Evolutionary conservation across 495 filamentous ascomycete species (phyloP), one percentile per base, ranked within the genome.

Genomic region (Pseudomonodictys pantanalensis): DNA sequence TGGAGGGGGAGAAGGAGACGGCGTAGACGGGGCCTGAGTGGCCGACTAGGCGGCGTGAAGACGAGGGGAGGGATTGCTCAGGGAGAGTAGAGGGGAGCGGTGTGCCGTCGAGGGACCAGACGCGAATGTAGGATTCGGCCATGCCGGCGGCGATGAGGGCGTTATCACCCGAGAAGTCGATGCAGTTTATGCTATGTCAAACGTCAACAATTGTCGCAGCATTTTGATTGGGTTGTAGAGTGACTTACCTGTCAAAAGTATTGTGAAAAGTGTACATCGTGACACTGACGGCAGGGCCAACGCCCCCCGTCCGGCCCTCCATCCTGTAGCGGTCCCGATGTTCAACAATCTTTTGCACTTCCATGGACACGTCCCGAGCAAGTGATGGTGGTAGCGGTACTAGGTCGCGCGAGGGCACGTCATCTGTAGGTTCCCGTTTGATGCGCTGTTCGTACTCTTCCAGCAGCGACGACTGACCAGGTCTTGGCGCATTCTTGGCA

Each of bases 201-300:
- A 30, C 77, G n/a, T n/a, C n/a, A n/a, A n/a, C n/a, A n/a, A n/a
- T 54, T 79, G 68, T 58, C 55, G 54, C 64, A 33, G 6, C 15
- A 12, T 55, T 24, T 15, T 28, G 11, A 30, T 3, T 15, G 50
- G 12, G 11, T 42, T 42, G 52, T 22, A 29, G 24, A 8, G 11
- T 22, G 46, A 74, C 83, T 77, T 76, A 95, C 92, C 81, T 85
- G 66, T 95, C 89, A 56, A 88, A 83, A 6, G 90, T 96, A 70
- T 98, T 97, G 76, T 98, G 95, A 66, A 97, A 96, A 0, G 93
- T 97, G 67, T 91, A 96, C 88, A 97, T 96, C 78, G 85, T 89
- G 10, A 93, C 84, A 66, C 90, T 93, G 24, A 95, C 78, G 41
- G 82, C 87, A 43, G 89, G 83, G 6, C 89, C 89, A 47, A 89